A percentile compares a stretch with the other conserved stretches of the same genome.
Evolutionary conservation across 768 basidiomycete species (phyloP).

Genomic region (Cytidiella melzeri): DNA sequence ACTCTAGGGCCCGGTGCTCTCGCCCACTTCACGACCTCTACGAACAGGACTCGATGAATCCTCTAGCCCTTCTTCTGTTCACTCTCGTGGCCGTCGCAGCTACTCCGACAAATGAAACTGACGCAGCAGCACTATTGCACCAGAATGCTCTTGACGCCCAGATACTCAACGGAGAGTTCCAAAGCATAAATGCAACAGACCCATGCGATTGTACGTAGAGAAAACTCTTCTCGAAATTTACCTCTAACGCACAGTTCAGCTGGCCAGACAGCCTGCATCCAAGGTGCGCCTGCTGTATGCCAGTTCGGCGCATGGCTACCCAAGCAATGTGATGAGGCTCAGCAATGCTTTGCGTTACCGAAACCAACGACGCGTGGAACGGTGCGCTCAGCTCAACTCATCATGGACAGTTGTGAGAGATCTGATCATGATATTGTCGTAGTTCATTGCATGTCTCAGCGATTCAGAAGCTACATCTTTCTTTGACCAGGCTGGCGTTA

Average conservation of each 20-base stretch:
- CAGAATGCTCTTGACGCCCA: conserved; percentile 48
- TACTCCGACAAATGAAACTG: conserved; percentile 29
- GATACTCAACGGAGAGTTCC: conserved; percentile 42
- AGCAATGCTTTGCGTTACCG: conserved; percentile 50
- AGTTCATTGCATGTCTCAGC: conserved; percentile 51
- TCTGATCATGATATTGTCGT: too few species aligned
- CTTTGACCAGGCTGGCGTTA: conserved; percentile 42
- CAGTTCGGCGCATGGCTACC: conserved; percentile 35
- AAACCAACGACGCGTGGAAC: conserved; percentile 36
- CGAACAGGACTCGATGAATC: conserved; percentile 8
- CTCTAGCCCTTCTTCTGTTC: conserved; percentile 20
- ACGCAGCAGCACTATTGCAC: conserved; percentile 28
- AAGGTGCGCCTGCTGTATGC: conserved; percentile 35
- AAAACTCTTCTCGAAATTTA: too few species aligned
- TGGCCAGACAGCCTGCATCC: conserved; percentile 41
- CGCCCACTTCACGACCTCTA: background rate
- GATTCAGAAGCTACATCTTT: conserved; percentile 38
- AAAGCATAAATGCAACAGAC: conserved; percentile 32
- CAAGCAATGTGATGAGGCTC: conserved; percentile 29
- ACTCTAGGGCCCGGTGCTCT: background rate
- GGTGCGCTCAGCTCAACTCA: conserved; percentile 29
- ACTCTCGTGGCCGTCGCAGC: conserved; percentile 29
- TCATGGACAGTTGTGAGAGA: background rate
- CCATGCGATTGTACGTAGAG: conserved; percentile 40
- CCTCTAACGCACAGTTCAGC: conserved; percentile 22